Conservation (phyloP, 2,329 filamentous ascomycete genomes). For the Paecilomyces sp. region DNA sequence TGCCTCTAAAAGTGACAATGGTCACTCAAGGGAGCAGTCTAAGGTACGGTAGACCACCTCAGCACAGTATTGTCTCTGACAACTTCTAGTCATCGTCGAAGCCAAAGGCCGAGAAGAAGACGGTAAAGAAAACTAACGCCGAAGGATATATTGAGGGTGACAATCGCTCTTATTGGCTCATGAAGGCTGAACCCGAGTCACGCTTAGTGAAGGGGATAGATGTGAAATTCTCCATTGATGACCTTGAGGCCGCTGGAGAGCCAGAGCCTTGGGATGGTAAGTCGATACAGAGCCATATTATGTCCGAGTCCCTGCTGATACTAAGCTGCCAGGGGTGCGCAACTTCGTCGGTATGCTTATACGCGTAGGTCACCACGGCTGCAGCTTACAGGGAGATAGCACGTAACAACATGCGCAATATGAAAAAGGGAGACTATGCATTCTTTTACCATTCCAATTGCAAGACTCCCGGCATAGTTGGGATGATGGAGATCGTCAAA, state of each 20-base stretch:
- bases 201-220: constrained; percentile 81
- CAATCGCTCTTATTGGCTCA: constrained; percentile 60
- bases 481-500: constrained; percentile 79
- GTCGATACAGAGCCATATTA: constrained; percentile 19
- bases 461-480: constrained; percentile 80
- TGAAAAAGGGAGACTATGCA: constrained; percentile 85
- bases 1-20: background rate
- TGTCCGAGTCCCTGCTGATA: constrained; percentile 10
- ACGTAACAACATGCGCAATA: constrained; percentile 80
- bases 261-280: constrained; percentile 90
- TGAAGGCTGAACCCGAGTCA: constrained; percentile 84
- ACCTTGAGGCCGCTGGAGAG: constrained; percentile 62
- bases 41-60: background rate
- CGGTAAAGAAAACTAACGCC: constrained; percentile 7
- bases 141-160: constrained; percentile 12
- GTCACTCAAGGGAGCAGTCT: background rate
- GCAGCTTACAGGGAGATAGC: constrained; percentile 39
- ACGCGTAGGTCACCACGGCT: background rate
- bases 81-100: constrained; percentile 9
- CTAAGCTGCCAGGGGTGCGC: constrained; percentile 33
- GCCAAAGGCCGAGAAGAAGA: constrained; percentile 7
- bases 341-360: constrained; percentile 31
- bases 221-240: constrained; percentile 91
- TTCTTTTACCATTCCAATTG: constrained; percentile 98
- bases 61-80: background rate